Conservation (phyloP, 2,329 filamentous ascomycete species). For the Plenodomus tracheiphilus region DNA sequence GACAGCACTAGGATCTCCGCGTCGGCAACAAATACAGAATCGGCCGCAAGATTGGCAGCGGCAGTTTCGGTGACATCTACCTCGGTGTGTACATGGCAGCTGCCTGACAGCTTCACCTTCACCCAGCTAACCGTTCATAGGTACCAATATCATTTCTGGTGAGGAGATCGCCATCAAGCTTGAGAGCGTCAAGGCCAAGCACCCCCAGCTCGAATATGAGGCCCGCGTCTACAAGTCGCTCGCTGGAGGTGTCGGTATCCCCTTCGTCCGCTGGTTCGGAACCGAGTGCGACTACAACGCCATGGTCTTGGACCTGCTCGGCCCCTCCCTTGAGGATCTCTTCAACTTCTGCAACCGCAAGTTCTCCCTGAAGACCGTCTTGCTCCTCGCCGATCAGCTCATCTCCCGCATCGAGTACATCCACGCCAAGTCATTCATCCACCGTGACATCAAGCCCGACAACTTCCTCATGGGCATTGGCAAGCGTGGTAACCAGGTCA, state of each 20-base stretch:
- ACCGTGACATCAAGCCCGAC: slow-evolving; percentile 99
- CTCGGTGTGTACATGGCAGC: slow-evolving; percentile 59
- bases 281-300: slow-evolving; percentile 99
- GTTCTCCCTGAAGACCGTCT: slow-evolving; percentile 97
- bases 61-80: slow-evolving; percentile 98
- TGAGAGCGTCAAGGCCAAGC: slow-evolving; percentile 98
- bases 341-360: slow-evolving; percentile 99
- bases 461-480: slow-evolving; percentile 99
- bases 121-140: slow-evolving; percentile 49
- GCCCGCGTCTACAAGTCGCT: slow-evolving; percentile 89
- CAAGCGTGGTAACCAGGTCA: slow-evolving; percentile 99
- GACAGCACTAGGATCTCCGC: slow-evolving; percentile 77
- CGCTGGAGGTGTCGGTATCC: slow-evolving; percentile 94
- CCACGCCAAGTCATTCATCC: slow-evolving; percentile 98
- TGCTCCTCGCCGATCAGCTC: slow-evolving; percentile 94
- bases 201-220: slow-evolving; percentile 98
- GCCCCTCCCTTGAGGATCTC: slow-evolving; percentile 92
- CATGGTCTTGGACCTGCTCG: slow-evolving; percentile 97
- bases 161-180: slow-evolving; percentile 99
- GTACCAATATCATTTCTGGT: slow-evolving; percentile 99
- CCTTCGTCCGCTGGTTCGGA: slow-evolving; percentile 98
- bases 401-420: slow-evolving; percentile 99
- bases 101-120: slow-evolving; percentile 4
- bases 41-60: slow-evolving; percentile 97
- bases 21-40: slow-evolving; percentile 99